Evolutionary conservation across 345 rosid species (phyloP).

Genomic region (Gossypium rotundifolium): DNA sequence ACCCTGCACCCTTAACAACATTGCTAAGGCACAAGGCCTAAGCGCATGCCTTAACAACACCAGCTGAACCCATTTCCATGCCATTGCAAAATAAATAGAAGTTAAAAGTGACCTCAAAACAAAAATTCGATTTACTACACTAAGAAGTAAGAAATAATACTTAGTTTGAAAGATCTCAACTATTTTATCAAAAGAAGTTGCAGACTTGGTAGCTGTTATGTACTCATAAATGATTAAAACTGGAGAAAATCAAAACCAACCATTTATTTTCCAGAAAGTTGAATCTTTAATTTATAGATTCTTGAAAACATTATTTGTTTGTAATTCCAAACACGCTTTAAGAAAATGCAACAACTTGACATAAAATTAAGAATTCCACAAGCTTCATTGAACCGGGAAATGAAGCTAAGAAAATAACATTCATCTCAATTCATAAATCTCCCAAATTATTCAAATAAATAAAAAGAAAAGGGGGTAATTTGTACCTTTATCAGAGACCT

Average conservation of each 20-base stretch:
- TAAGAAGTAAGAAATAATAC: too few relatives aligned
- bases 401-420: not conserved
- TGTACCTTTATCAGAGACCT: slow-evolving; percentile 91
- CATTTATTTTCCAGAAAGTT: not conserved
- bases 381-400: not conserved
- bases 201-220: not conserved
- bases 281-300: not conserved
- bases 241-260: not conserved
- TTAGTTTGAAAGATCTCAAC: not conserved
- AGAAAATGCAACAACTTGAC: not conserved
- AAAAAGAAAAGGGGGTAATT: not conserved
- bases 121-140: not conserved
- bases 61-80: not conserved
- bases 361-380: not conserved
- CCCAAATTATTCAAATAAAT: not conserved
- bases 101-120: not conserved
- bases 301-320: not conserved
- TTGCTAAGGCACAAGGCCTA: too few relatives aligned
- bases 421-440: not conserved
- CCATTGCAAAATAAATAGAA: not conserved
- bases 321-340: not conserved
- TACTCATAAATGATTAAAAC: too few relatives aligned
- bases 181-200: not conserved
- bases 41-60: too few relatives aligned
- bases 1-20: too few relatives aligned